A percentile compares a stretch with the other conserved stretches of the same genome.
These are phyloP conservation scores for Cydonia oblonga DNA, from an alignment of 331 rosid genomes.

Conservation along the genomic window DNA sequence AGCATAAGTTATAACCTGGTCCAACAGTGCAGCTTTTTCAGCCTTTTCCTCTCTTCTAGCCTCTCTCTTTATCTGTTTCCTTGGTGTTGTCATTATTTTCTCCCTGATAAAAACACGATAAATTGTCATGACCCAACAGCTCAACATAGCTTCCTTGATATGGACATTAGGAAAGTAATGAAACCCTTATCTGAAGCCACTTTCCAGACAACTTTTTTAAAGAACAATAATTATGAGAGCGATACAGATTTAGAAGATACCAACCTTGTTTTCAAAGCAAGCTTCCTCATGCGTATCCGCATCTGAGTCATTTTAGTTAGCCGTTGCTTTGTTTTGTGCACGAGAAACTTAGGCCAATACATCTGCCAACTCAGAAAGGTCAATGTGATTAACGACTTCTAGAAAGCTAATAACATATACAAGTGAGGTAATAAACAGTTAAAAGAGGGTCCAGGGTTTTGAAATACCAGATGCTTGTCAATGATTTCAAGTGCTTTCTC, in stretches of 20 bases:
- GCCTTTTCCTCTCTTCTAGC: constrained; percentile 55
- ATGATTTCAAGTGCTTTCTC: constrained; percentile 48
- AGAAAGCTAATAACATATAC: neutral
- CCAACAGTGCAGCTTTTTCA: constrained; percentile 59
- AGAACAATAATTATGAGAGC: neutral
- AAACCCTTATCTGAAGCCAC: neutral
- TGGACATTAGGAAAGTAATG: neutral
- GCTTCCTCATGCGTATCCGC: constrained; percentile 93
- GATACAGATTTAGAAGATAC: neutral
- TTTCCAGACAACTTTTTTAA: neutral
- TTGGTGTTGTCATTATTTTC: constrained; percentile 75
- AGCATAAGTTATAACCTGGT: constrained; percentile 42
- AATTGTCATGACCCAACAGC: neutral
- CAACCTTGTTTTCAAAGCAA: constrained; percentile 84
- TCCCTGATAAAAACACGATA: constrained; percentile 36
- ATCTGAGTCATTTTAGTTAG: constrained; percentile 91
- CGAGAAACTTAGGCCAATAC: constrained; percentile 54
- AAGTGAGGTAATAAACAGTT: neutral
- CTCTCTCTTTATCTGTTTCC: constrained; percentile 43
- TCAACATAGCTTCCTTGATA: neutral
- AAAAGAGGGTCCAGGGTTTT: neutral
- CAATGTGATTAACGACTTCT: neutral
- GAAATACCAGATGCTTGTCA: constrained; percentile 44
- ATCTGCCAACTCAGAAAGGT: constrained; percentile 23
- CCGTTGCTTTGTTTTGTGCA: constrained; percentile 73